These are phyloP conservation scores for Symbiotaphrina buchneri DNA, from an alignment of 495 filamentous ascomycete species.

Conservation along the genomic window DNA sequence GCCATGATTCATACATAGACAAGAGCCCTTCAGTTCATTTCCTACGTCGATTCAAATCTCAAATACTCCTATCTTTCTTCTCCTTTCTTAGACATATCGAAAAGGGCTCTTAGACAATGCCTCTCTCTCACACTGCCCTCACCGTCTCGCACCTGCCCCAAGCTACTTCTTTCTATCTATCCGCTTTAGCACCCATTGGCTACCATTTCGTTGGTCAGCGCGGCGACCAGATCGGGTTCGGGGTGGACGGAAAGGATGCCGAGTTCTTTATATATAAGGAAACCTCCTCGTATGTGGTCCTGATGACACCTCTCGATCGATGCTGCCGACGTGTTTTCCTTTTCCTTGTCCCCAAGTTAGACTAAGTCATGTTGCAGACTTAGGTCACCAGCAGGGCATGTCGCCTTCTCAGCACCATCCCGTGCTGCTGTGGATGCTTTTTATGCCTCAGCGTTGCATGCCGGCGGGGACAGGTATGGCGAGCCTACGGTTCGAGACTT, in stretches of 20 bases:
- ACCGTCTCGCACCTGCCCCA: slow-evolving; percentile 56
- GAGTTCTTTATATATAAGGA: slow-evolving; percentile 7
- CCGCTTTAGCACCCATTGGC: slow-evolving; percentile 50
- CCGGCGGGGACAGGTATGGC: slow-evolving; percentile 16
- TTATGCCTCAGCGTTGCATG: slow-evolving; percentile 17
- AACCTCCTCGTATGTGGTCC: slow-evolving; percentile 4
- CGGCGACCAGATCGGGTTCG: slow-evolving; percentile 7
- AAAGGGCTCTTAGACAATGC: too few species aligned
- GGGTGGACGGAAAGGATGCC: slow-evolving; percentile 1
- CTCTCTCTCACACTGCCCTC: slow-evolving; percentile 32
- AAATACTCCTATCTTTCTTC: background rate
- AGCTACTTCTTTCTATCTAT: slow-evolving; percentile 61
- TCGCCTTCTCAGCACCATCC: slow-evolving; percentile 16
- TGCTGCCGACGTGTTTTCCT: background rate
- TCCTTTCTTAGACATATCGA: background rate
- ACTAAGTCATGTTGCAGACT: slow-evolving; percentile 8
- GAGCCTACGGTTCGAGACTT: slow-evolving; percentile 28
- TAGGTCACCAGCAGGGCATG: slow-evolving; percentile 4
- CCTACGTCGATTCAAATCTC: background rate
- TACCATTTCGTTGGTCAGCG: slow-evolving; percentile 37
- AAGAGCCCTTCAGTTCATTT: background rate
- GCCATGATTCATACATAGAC: background rate
- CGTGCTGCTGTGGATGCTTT: slow-evolving; percentile 19
- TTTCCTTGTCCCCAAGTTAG: slow-evolving; percentile 1
- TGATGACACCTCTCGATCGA: background rate